Base-by-base conservation (phyloP, 148 eudicot genomes). In the Gaultheria prostrata region DNA sequence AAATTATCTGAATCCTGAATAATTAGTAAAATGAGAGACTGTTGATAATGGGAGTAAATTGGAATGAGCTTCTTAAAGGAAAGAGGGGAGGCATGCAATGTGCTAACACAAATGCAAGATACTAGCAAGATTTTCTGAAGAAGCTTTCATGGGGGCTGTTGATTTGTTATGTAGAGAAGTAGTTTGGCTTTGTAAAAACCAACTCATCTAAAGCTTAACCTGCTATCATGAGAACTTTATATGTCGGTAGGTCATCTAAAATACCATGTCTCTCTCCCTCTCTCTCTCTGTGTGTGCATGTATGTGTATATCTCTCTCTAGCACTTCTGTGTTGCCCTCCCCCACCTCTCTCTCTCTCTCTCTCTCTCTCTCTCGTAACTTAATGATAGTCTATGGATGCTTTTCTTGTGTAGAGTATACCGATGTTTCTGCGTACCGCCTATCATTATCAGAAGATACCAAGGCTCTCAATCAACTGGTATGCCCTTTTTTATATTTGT, bases 401-500 rank as follows among this genome's bases (percentile, higher is more conserved):
- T 46, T 81, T 63, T 82, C 54, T 82, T 77, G 76, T 82, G 85
- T 88, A 97, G 99, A 94, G 85, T 97, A 97, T 82, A 92, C 90
- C 80, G 99, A 97, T 89, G 97, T 97, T 87, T 89, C 98, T 65
- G 99, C 99, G 33, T 97, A 97, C 83, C 95, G 99, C 61, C 89
- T 97, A 83, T 97, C 99, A 75, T 83, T 94, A 81, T 93, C 97
- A 46, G 99, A 97, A 86, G 99, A 97, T 89, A 97, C 99, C 21
- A 97, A 97, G 89, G 99, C 99, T 89, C 92, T 97, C 80, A 97
- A 93, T 91, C 97, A 90, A 88, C 86, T 95, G 96, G 99, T 97
- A 92, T 84, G 90, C 39, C 30, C 48, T 61, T 63, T 13, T 1
- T 15, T 63, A 14, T 65, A 35, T 67, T 45, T 65, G 43, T 80